phyloP scores from a whole-genome alignment of 2,329 filamentous ascomycete genomes.

The Fusarium guadeloupense region DNA sequence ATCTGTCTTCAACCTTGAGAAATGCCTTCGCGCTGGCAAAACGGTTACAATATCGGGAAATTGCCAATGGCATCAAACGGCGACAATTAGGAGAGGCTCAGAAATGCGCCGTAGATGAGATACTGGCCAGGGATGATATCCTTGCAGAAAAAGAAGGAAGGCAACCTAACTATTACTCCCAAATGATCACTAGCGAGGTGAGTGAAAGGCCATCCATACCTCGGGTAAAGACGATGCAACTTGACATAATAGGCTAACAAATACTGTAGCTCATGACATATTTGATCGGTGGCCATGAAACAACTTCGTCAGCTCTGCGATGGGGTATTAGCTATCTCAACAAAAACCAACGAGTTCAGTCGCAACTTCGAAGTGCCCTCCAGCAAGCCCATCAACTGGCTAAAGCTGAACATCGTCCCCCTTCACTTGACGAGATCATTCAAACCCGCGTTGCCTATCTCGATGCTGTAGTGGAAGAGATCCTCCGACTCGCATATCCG shows the following conservation, averaged over 20 bases:
- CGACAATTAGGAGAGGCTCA: slow-evolving; percentile 13
- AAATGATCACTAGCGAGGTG: slow-evolving; percentile 19
- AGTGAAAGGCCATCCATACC: not conserved
- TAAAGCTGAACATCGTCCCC: not conserved
- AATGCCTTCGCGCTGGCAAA: not conserved
- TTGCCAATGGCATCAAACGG: slow-evolving; percentile 2
- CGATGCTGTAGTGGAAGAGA: slow-evolving; percentile 24
- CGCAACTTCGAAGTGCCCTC: not conserved
- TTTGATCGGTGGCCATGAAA: slow-evolving; percentile 25
- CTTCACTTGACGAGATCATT: slow-evolving; percentile 13
- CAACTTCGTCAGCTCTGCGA: slow-evolving; percentile 16
- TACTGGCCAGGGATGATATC: slow-evolving; percentile 15
- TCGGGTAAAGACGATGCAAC: no score
- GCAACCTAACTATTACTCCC: slow-evolving; percentile 15
- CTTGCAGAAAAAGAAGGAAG: slow-evolving; percentile 21
- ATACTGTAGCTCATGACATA: slow-evolving; percentile 14
- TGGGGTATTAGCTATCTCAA: slow-evolving; percentile 27
- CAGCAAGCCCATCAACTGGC: slow-evolving; percentile 9
- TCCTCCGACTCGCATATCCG: slow-evolving; percentile 12
- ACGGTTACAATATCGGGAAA: slow-evolving; percentile 1
- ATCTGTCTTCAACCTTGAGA: not conserved
- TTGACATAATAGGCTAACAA: not conserved
- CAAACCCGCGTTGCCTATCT: slow-evolving; percentile 22
- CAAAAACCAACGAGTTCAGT: slow-evolving; percentile 14
- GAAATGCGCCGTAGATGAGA: slow-evolving; percentile 24